Evolutionary conservation across 2,329 filamentous ascomycete species (phyloP).

Genomic region (Verticillium alfalfae): DNA sequence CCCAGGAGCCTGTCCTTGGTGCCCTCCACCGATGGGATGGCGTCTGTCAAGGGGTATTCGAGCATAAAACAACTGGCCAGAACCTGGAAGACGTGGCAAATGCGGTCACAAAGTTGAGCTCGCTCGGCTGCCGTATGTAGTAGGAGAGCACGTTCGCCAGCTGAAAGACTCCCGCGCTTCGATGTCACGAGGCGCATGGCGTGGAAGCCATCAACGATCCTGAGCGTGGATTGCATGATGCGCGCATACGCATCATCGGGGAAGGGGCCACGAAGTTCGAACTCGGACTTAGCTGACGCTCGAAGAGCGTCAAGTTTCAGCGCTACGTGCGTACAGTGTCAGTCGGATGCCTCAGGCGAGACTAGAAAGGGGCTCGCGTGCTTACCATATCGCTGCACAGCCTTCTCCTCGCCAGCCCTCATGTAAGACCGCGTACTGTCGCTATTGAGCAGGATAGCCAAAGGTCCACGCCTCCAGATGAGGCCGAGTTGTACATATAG

Average conservation of each 20-base stretch:
- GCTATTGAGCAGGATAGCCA: slow-evolving; percentile 65
- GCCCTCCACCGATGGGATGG: slow-evolving; percentile 75
- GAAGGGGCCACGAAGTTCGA: slow-evolving; percentile 84
- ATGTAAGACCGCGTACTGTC: slow-evolving; percentile 65
- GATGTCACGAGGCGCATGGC: slow-evolving; percentile 91
- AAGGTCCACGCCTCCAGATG: slow-evolving; percentile 90
- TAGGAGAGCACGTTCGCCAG: slow-evolving; percentile 77
- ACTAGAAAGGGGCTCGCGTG: not conserved
- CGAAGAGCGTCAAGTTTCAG: slow-evolving; percentile 70
- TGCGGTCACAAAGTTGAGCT: slow-evolving; percentile 74
- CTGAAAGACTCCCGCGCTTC: slow-evolving; percentile 68
- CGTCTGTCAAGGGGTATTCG: slow-evolving; percentile 88
- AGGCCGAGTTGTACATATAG: slow-evolving; percentile 92
- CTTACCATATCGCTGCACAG: slow-evolving; percentile 70
- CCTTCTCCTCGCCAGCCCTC: slow-evolving; percentile 79
- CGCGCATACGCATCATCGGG: slow-evolving; percentile 66
- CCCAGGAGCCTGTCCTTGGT: slow-evolving; percentile 78
- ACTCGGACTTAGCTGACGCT: slow-evolving; percentile 72
- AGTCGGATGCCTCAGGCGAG: not conserved
- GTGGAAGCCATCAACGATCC: slow-evolving; percentile 89
- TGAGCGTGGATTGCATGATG: slow-evolving; percentile 73
- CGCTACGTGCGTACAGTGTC: slow-evolving; percentile 23
- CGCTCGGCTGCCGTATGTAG: slow-evolving; percentile 76
- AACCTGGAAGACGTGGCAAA: slow-evolving; percentile 82
- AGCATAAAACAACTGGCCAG: slow-evolving; percentile 90